Percentiles rank a stretch among this genome's conserved stretches.
Conservation (phyloP, 208 protist species). For the Trypanosoma melophagium region DNA sequence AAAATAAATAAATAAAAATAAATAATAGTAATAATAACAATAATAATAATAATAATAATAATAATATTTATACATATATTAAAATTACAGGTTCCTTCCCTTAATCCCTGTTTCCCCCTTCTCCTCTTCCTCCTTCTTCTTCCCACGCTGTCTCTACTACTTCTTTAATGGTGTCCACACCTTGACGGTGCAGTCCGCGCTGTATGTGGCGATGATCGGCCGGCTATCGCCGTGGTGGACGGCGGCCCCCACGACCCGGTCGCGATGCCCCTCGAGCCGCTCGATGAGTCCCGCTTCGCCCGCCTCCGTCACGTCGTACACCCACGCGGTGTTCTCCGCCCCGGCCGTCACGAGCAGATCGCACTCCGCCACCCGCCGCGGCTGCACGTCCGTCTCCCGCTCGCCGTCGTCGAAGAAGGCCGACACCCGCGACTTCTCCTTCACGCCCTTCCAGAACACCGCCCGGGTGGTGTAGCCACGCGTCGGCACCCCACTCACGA, state of each 20-base stretch:
- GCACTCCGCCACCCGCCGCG: slow-evolving; percentile 72
- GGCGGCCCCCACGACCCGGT: slow-evolving; percentile 73
- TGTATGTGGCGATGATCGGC: slow-evolving; percentile 84
- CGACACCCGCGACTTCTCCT: slow-evolving; percentile 58
- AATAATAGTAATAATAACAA: no score
- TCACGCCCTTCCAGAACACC: slow-evolving; percentile 78
- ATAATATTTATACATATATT: no score
- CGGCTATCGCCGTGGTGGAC: slow-evolving; percentile 58
- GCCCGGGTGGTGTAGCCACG: slow-evolving; percentile 59
- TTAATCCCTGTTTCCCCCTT: no score
- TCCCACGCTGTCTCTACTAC: slow-evolving; percentile 22
- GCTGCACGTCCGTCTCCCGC: slow-evolving; percentile 59
- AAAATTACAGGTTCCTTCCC: no score
- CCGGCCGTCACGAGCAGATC: slow-evolving; percentile 78
- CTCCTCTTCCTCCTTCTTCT: background rate
- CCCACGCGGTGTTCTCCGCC: slow-evolving; percentile 68
- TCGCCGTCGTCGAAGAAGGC: slow-evolving; percentile 85
- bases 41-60: no score
- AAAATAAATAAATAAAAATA: background rate
- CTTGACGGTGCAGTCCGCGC: slow-evolving; percentile 79
- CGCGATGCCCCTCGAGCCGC: slow-evolving; percentile 79
- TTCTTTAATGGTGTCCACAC: slow-evolving; percentile 81
- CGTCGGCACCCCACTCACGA: slow-evolving; percentile 58
- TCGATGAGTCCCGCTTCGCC: slow-evolving; percentile 56
- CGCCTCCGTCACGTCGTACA: slow-evolving; percentile 83